These are phyloP conservation scores for Camelina sativa DNA, from an alignment of 345 rosid species.

Conservation along the genomic window DNA sequence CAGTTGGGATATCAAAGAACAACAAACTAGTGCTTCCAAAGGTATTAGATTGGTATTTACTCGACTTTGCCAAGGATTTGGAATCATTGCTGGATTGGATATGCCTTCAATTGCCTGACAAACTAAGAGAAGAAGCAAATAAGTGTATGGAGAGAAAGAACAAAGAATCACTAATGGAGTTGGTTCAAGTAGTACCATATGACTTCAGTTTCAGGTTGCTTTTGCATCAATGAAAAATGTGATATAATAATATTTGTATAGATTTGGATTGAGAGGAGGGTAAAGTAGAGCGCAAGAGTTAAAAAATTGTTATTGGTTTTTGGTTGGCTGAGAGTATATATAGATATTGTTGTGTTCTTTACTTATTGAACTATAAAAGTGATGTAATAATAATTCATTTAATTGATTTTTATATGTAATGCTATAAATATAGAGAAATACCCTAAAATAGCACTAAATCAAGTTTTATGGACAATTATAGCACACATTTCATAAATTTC, in stretches of 20 bases:
- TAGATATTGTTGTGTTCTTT: constrained; percentile 30
- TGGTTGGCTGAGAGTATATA: constrained; percentile 38
- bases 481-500: too few species aligned
- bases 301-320: constrained; percentile 25
- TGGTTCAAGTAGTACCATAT: constrained; percentile 78
- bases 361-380: constrained; percentile 27
- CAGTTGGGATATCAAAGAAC: constrained; percentile 71
- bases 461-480: too few species aligned
- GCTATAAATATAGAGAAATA: background rate
- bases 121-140: constrained; percentile 62
- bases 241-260: constrained; percentile 30
- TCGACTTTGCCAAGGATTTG: constrained; percentile 87
- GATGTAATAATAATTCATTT: constrained; percentile 28
- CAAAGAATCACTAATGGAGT: constrained; percentile 53
- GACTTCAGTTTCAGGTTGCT: constrained; percentile 84
- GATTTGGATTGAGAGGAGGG: constrained; percentile 27
- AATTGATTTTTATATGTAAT: constrained; percentile 31
- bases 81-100: constrained; percentile 87
- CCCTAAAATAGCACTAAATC: too few species aligned
- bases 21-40: constrained; percentile 77
- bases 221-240: constrained; percentile 48
- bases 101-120: constrained; percentile 76
- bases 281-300: constrained; percentile 32
- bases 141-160: constrained; percentile 59
- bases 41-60: constrained; percentile 84